phyloP scores from a whole-genome alignment of 495 filamentous ascomycete genomes.

The Rostrohypoxylon terebratum region DNA sequence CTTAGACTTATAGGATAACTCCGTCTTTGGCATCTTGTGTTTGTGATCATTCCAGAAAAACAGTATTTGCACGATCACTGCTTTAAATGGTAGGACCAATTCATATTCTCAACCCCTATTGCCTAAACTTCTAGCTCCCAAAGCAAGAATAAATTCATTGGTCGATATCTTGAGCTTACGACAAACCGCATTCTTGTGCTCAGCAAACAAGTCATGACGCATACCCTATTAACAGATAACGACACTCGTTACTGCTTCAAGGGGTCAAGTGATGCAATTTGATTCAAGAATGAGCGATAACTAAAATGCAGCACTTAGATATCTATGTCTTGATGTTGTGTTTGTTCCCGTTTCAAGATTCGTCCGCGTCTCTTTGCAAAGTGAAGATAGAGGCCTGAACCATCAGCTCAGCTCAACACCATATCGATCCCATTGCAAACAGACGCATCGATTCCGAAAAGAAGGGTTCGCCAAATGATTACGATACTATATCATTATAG shows the following conservation, averaged over 20 bases:
- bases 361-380: neutral
- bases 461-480: neutral
- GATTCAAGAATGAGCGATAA: neutral
- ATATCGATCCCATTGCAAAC: neutral
- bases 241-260: neutral
- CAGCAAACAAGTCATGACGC: neutral
- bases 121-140: neutral
- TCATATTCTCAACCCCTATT: neutral
- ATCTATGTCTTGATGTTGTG: neutral
- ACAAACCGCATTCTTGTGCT: neutral
- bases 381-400: neutral
- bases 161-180: neutral
- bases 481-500: neutral
- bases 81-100: neutral
- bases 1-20: neutral
- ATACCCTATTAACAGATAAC: neutral
- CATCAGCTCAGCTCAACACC: neutral
- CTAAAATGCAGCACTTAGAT: neutral
- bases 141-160: too few relatives aligned
- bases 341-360: constrained; percentile 12
- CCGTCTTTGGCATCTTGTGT: neutral
- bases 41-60: neutral
- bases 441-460: neutral
- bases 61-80: neutral
- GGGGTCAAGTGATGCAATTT: neutral